These are phyloP conservation scores for Silene vulgaris DNA, from an alignment of 179 eudicot genomes.

Conservation along the genomic window DNA sequence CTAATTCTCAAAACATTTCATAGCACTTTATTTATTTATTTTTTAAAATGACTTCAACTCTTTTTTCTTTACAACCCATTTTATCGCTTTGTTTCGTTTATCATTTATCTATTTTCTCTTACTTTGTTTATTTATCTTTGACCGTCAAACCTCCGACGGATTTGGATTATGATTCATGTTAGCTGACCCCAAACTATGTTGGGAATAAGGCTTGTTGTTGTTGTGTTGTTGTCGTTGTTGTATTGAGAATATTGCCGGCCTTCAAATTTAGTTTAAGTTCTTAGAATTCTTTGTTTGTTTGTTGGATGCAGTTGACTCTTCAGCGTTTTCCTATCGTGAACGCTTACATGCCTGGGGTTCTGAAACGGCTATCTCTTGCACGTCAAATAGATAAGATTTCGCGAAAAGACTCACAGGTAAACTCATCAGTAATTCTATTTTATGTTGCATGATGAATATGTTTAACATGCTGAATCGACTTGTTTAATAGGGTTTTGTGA, in stretches of 20 bases:
- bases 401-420: conserved; percentile 74
- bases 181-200: too few species aligned
- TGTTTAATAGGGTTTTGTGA: background rate
- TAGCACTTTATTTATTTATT: too few species aligned
- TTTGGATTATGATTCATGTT: too few species aligned
- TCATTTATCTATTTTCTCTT: too few species aligned
- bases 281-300: conserved; percentile 14
- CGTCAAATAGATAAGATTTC: conserved; percentile 79
- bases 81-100: too few species aligned
- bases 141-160: too few species aligned
- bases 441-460: conserved; percentile 6
- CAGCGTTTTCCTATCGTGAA: conserved; percentile 68
- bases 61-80: too few species aligned
- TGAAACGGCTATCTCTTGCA: conserved; percentile 73
- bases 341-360: conserved; percentile 80
- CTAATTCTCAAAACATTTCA: too few species aligned
- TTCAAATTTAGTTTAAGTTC: conserved; percentile 14
- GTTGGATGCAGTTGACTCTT: conserved; percentile 57
- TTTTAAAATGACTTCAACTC: too few species aligned
- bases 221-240: too few species aligned
- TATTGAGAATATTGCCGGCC: background rate
- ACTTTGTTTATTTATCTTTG: too few species aligned
- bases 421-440: conserved; percentile 9
- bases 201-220: too few species aligned
- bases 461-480: background rate